Evolutionary conservation across 257 asterid species (phyloP), one percentile per base, ranked within the genome.

Genomic region (Solanum acaule): DNA sequence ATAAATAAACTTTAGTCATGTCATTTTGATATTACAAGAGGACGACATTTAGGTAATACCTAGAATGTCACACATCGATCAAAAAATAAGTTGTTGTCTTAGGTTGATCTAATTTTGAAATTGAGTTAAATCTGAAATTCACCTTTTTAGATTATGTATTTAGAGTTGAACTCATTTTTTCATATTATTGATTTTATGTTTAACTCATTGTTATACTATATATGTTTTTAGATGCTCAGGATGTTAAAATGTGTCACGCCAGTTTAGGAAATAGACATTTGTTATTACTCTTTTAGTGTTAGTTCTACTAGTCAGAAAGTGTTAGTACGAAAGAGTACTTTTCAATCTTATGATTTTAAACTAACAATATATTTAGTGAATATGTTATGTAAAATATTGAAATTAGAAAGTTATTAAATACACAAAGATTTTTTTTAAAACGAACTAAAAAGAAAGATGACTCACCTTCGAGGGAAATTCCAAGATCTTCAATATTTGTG

Each of bases 381-480:
- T 52, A 52, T 52, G 3, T 52, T 16, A 52, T 0, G 63, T 16
- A 52, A 52, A 16, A 52, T 16, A 16, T 16, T 52, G 23, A 52
- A 52, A 52, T 52, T 6, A 52, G 3, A 2, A 52, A 52, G 23
- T 0, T 52, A 16, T 52, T 10, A 6, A 52, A 16, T 52, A 16
- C 56, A 44, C 0, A 44, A 16, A 6, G 0, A 0, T 52, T 16
- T 16, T 49, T 46, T 49, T 16, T 16, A 42, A 44, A 52, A 6
- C 1, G 16, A n/a, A 63, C 4, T 63, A 63, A 63, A 63, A 63
- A 63, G n/a, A 13, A 22, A 12, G 6, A 34, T 16, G 27, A 14
- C 2, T 18, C 86, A 93, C 98, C 96, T 92, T 94, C 93, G n/a
- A 94, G 71, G 89, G 90, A 93, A 86, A 33, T 85, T 4, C 95